Evolutionary conservation across 148 eudicot species (phyloP).

Genomic region (Fagopyrum esculentum): DNA sequence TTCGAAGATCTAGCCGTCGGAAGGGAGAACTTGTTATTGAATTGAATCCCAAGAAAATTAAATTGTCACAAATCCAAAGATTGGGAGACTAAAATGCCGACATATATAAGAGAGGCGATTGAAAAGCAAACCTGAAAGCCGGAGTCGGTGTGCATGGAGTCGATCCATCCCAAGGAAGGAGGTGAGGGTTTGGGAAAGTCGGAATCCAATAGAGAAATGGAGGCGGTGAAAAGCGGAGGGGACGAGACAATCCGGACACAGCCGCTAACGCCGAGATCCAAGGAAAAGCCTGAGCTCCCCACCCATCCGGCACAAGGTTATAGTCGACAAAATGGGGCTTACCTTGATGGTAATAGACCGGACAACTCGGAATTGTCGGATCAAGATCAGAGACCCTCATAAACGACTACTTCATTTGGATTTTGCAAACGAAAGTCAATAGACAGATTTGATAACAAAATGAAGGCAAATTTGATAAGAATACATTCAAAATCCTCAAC

Average conservation of each 20-base stretch:
- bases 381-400: conserved; percentile 46
- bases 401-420: conserved; percentile 32
- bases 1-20: background rate
- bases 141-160: no score
- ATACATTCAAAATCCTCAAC: background rate
- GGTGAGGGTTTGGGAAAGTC: no score
- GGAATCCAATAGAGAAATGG: no score
- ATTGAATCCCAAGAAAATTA: no score
- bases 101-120: no score
- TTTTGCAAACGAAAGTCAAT: background rate
- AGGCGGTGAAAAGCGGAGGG: no score
- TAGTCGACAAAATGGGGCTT: conserved; percentile 84
- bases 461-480: background rate
- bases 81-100: no score
- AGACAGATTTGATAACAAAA: conserved; percentile 1
- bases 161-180: no score
- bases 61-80: no score
- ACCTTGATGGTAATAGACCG: conserved; percentile 64
- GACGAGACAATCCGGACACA: conserved; percentile 15
- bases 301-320: conserved; percentile 68
- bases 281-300: conserved; percentile 55
- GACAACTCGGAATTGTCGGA: conserved; percentile 49
- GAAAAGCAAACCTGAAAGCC: no score
- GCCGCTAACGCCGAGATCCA: conserved; percentile 49
- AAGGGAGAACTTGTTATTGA: no score